phyloP scores from a whole-genome alignment of 345 rosid species.

The Gossypium rotundifolium region DNA sequence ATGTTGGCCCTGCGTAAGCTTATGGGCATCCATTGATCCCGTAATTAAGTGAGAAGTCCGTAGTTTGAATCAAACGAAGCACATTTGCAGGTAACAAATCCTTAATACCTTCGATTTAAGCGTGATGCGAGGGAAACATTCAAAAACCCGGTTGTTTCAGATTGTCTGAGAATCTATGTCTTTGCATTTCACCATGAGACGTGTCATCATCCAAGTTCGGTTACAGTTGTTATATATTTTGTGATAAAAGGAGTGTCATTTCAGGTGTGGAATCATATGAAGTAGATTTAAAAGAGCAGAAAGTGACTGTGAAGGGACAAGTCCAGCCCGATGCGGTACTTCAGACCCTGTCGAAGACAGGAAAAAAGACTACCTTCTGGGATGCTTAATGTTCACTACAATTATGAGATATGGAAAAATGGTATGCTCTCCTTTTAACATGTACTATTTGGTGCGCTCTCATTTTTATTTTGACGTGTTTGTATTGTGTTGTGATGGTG shows the following conservation, averaged over 20 bases:
- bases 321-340: conserved; percentile 72
- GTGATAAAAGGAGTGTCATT: no score
- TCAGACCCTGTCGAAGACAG: conserved; percentile 71
- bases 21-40: no score
- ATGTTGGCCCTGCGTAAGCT: no score
- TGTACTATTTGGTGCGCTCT: no score
- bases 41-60: no score
- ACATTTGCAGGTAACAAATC: no score
- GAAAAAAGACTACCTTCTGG: conserved; percentile 82
- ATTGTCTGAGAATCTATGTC: not conserved
- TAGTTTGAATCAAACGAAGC: not conserved
- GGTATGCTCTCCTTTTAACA: no score
- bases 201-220: not conserved
- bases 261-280: conserved; percentile 79
- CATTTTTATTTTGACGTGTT: not conserved
- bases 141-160: no score
- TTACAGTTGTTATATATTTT: no score
- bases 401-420: no score
- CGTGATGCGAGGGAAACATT: no score
- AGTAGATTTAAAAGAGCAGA: conserved; percentile 68
- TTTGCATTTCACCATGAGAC: not conserved
- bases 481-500: not conserved
- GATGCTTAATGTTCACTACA: conserved; percentile 12
- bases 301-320: conserved; percentile 79
- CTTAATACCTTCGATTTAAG: no score